Evolutionary conservation across 2,329 filamentous ascomycete species (phyloP).

Genomic region (Raffaelea arxii): DNA sequence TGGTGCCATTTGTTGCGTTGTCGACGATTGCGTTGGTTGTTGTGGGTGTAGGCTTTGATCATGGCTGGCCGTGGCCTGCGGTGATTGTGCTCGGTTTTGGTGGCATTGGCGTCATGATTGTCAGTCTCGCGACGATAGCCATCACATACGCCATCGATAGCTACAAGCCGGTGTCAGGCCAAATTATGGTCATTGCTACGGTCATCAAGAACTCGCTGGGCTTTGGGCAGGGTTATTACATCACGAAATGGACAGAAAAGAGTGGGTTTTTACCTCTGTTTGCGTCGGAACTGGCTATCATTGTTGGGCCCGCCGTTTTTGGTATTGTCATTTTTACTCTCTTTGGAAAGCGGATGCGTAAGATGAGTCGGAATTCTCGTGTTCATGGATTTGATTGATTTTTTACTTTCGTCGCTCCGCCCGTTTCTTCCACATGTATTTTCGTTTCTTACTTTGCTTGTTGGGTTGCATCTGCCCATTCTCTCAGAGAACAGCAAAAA

Average conservation of each 20-base stretch:
- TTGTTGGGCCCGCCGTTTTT: neutral
- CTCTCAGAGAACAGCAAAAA: no score
- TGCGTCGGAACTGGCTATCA: conserved; percentile 18
- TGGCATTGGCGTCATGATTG: conserved; percentile 20
- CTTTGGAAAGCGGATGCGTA: neutral
- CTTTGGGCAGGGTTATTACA: conserved; percentile 22
- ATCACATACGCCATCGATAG: conserved; percentile 51
- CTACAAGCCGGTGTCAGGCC: conserved; percentile 54
- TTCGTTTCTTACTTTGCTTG: no score
- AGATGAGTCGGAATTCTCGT: neutral
- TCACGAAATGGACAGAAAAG: conserved; percentile 18
- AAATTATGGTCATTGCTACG: conserved; percentile 50
- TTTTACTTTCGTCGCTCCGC: no score
- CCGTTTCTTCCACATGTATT: no score
- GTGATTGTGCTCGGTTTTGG: conserved; percentile 38
- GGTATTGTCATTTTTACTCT: neutral
- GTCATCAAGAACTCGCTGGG: conserved; percentile 48
- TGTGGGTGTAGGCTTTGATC: conserved; percentile 34
- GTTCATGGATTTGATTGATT: no score
- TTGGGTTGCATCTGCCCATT: no score
- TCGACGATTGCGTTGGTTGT: conserved; percentile 35
- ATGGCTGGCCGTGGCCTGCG: conserved; percentile 35
- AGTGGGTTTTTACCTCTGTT: conserved; percentile 18
- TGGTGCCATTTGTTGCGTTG: conserved; percentile 32
- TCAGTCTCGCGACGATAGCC: conserved; percentile 46